Conservation (phyloP, 2,329 filamentous ascomycete species). For the Thielaviopsis populi region DNA sequence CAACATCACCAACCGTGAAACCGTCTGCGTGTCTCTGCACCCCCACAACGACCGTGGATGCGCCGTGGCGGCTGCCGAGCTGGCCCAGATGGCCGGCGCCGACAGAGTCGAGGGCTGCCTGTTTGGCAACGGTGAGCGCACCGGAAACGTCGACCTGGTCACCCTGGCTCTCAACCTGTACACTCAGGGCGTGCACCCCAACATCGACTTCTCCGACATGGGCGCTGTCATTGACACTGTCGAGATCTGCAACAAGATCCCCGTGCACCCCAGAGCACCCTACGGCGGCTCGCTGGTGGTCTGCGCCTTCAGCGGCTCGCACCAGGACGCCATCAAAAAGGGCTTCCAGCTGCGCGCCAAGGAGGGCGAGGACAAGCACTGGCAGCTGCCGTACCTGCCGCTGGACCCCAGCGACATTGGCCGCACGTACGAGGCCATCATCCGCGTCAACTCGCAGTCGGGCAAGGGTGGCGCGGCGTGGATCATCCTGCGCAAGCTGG, state of each 20-base stretch:
- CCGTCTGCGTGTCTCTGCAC: slow-evolving; percentile 78
- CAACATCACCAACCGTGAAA: slow-evolving; percentile 70
- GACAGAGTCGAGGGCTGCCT: slow-evolving; percentile 88
- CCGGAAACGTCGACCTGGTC: slow-evolving; percentile 88
- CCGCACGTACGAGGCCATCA: slow-evolving; percentile 93
- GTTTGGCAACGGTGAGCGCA: slow-evolving; percentile 89
- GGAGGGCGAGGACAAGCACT: slow-evolving; percentile 47
- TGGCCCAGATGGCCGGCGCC: slow-evolving; percentile 92
- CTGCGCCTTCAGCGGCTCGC: slow-evolving; percentile 78
- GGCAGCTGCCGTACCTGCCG: slow-evolving; percentile 83
- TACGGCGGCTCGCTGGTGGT: slow-evolving; percentile 88
- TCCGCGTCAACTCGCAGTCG: slow-evolving; percentile 91
- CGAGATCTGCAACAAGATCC: slow-evolving; percentile 88
- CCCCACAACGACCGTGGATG: slow-evolving; percentile 91
- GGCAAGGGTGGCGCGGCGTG: slow-evolving; percentile 91
- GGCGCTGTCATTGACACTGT: slow-evolving; percentile 74
- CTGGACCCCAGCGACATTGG: slow-evolving; percentile 89
- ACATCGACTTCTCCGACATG: slow-evolving; percentile 85
- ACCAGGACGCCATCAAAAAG: slow-evolving; percentile 96
- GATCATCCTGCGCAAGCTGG: slow-evolving; percentile 78
- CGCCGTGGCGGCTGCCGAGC: slow-evolving; percentile 73
- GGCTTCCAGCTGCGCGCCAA: slow-evolving; percentile 59
- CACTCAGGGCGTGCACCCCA: slow-evolving; percentile 74
- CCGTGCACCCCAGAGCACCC: slow-evolving; percentile 74
- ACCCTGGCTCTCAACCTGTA: slow-evolving; percentile 88